Evolutionary conservation across 2,329 filamentous ascomycete genomes (phyloP).

Genomic region (Davidsoniella eucalypti): DNA sequence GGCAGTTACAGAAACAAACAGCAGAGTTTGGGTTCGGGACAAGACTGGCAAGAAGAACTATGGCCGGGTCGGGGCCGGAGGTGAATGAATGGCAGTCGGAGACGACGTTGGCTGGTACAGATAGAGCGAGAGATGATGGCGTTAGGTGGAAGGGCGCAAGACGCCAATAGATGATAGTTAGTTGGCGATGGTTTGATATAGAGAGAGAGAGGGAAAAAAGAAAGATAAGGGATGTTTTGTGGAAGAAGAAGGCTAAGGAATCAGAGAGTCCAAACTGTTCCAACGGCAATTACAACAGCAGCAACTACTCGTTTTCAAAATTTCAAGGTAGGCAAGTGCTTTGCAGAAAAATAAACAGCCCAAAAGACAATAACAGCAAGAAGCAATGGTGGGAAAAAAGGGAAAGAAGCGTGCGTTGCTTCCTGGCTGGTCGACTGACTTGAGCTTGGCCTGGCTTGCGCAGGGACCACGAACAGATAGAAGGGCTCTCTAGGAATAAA

Average conservation of each 20-base stretch:
- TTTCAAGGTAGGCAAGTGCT: background rate
- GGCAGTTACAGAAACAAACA: background rate
- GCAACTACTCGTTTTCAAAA: background rate
- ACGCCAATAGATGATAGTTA: background rate
- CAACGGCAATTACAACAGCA: background rate
- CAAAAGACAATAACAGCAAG: background rate
- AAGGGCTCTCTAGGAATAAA: background rate
- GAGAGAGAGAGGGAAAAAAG: background rate
- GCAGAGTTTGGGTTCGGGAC: background rate
- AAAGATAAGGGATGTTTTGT: background rate
- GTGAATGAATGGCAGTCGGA: background rate
- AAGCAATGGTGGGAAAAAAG: background rate
- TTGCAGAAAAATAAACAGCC: background rate
- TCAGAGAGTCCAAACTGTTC: background rate
- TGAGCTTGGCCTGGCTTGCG: background rate
- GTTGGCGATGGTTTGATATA: background rate
- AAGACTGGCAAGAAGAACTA: background rate
- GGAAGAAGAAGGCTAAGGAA: background rate
- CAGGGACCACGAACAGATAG: background rate
- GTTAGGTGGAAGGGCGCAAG: background rate
- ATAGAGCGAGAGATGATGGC: background rate
- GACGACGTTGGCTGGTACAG: background rate
- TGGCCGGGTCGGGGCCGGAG: background rate
- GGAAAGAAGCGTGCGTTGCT: background rate
- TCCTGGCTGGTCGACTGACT: background rate